These are phyloP conservation scores for Rhizophagus sp. DNA, from an alignment of 192 early-diverging fungal species.

Conservation along the genomic window DNA sequence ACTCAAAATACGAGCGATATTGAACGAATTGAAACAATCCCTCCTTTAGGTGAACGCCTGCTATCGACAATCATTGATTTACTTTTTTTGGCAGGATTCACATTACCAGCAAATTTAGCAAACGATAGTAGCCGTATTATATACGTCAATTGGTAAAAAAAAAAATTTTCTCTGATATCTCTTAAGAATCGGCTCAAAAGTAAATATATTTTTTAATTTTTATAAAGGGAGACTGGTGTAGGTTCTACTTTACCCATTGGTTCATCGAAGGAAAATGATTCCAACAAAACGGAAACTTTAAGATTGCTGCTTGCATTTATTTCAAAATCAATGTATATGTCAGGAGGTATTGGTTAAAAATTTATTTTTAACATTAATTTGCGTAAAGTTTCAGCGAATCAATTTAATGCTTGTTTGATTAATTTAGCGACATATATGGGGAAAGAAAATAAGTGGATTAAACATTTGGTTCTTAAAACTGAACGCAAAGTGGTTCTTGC, in stretches of 20 bases:
- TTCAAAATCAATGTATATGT: slow-evolving; percentile 79
- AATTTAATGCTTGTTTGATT: not conserved
- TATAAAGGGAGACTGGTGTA: slow-evolving; percentile 64
- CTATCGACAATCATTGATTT: slow-evolving; percentile 53
- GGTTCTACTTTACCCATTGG: slow-evolving; percentile 71
- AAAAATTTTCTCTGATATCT: no score
- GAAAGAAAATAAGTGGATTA: slow-evolving; percentile 60
- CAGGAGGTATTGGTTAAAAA: slow-evolving; percentile 32
- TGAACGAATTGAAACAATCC: slow-evolving; percentile 8
- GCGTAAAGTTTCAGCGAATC: not conserved
- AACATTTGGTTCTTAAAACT: slow-evolving; percentile 49
- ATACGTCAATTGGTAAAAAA: slow-evolving; percentile 65
- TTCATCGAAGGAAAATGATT: slow-evolving; percentile 66
- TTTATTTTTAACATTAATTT: not conserved
- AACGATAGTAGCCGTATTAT: slow-evolving; percentile 45
- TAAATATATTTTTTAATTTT: not conserved
- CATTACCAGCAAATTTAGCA: slow-evolving; percentile 56
- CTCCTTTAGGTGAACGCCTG: slow-evolving; percentile 55
- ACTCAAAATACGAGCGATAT: slow-evolving; percentile 15
- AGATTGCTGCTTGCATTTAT: slow-evolving; percentile 77
- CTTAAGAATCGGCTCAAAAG: no score
- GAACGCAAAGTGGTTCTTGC: slow-evolving; percentile 75
- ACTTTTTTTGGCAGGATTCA: slow-evolving; percentile 71
- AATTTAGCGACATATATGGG: slow-evolving; percentile 46
- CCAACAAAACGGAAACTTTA: slow-evolving; percentile 75